A percentile compares a stretch with the other conserved stretches of the same genome.
These are phyloP conservation scores for Blumeria graminis DNA, from an alignment of 2,329 filamentous ascomycete species.

Conservation along the genomic window DNA sequence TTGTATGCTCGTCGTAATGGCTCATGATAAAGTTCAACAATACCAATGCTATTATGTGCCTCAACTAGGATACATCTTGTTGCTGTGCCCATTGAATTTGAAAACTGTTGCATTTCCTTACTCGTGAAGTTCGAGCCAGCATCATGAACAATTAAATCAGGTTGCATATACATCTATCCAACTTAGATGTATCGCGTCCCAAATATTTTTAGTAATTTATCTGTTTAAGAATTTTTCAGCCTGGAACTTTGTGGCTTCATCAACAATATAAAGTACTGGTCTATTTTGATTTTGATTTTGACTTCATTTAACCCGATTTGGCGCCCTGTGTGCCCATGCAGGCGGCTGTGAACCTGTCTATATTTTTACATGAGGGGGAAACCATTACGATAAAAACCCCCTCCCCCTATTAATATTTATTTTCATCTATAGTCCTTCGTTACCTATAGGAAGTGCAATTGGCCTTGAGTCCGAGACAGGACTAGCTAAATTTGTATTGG, in stretches of 20 bases:
- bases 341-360: too few relatives aligned
- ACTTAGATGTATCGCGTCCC: neutral
- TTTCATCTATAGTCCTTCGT: too few relatives aligned
- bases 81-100: neutral
- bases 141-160: conserved; percentile 1
- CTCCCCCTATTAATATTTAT: too few relatives aligned
- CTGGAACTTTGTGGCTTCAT: conserved; percentile 2
- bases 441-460: too few relatives aligned
- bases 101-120: conserved; percentile 2
- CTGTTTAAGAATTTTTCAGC: conserved; percentile 1
- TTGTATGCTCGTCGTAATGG: conserved; percentile 1
- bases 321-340: too few relatives aligned
- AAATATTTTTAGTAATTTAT: neutral
- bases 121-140: conserved; percentile 4
- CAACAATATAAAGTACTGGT: conserved; percentile 1
- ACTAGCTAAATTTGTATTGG: too few relatives aligned
- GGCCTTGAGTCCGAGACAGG: too few relatives aligned
- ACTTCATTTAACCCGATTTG: too few relatives aligned
- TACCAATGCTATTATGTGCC: conserved; percentile 2
- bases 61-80: neutral
- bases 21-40: conserved; percentile 1
- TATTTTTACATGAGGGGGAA: too few relatives aligned
- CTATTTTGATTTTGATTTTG: neutral
- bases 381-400: too few relatives aligned
- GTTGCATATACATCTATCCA: conserved; percentile 4